Evolutionary conservation across 2,329 filamentous ascomycete species (phyloP), one percentile per base, ranked within the genome.

Genomic region (Monosporascus sp.): DNA sequence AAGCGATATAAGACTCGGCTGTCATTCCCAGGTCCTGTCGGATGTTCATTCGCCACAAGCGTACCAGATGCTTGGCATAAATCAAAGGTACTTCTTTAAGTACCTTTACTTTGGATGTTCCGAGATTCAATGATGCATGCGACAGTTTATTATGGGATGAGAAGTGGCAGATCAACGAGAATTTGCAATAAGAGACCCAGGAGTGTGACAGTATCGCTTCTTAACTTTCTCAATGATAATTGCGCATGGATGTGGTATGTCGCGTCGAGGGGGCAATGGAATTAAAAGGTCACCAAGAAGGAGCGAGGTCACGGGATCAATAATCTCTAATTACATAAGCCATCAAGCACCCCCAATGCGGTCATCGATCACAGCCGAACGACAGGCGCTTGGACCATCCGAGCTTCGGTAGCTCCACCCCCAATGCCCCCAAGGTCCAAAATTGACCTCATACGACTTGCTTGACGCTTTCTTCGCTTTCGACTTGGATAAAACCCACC

Each of bases 391-490:
- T 18, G n/a, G 56, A 55, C 50, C 44, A 76, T 15, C 77, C 78
- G 86, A 90, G 90, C 35, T 62, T 78, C 49, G 59, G 45, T 51
- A 58, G 58, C 59, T 59, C 61, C 59, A 59, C 49, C 61, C 62
- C 52, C 18, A 41, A 48, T 4, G 5, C 7, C 35, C 31, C 18
- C 15, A 5, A 48, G 50, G n/a, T 26, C 37, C 37, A 49, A 37
- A 51, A 52, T 51, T 57, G 52, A 57, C 52, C 52, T 57, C 55
- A 57, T 57, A 47, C 50, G 52, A 54, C 51, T 26, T n/a, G n/a
- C n/a, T 26, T 18, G 37, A 20, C 48, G 8, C 24, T 15, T 43
- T 37, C 35, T 38, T 26, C n/a, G 20, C 45, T 18, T 49, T 44
- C 17, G 9, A 11, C 28, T 50, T 8, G 14, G 49, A 31, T 45